Evolutionary conservation across 1,284 basidiomycete genomes (phyloP).

Genomic region (Pascua guehoae): DNA sequence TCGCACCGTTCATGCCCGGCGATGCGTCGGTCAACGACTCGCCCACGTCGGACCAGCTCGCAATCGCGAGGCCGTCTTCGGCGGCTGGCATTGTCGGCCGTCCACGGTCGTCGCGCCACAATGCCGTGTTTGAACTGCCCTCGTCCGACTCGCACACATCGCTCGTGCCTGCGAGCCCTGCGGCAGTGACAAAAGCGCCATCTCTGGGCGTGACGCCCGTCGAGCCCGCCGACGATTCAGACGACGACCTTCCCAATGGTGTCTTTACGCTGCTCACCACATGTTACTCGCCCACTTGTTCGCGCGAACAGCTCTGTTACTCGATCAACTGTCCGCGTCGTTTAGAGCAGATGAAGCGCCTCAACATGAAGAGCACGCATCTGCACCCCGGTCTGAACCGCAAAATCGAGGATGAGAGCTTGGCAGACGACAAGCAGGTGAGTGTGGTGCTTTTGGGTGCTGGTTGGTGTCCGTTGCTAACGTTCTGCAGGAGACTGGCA

Average conservation of each 20-base stretch:
- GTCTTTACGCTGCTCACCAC: constrained; percentile 96
- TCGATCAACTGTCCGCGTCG: constrained; percentile 93
- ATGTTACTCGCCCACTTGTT: constrained; percentile 98
- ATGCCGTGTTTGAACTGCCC: not conserved
- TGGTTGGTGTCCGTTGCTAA: not conserved
- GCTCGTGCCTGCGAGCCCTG: not conserved
- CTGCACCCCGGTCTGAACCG: constrained; percentile 71
- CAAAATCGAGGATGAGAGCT: constrained; percentile 70
- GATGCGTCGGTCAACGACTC: constrained; percentile 24
- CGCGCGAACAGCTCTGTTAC: constrained; percentile 88
- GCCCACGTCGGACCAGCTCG: constrained; percentile 22
- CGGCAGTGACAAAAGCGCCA: not conserved
- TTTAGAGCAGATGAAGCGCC: constrained; percentile 85
- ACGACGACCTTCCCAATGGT: constrained; percentile 75
- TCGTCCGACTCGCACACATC: constrained; percentile 27
- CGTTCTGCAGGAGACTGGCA: constrained; percentile 68
- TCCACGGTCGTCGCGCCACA: not conserved
- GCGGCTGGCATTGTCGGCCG: too few species aligned
- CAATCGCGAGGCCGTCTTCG: not conserved
- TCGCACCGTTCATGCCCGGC: constrained; percentile 39
- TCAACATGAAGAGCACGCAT: constrained; percentile 74
- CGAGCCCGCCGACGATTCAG: constrained; percentile 37
- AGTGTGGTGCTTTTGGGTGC: constrained; percentile 25
- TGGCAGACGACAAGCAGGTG: constrained; percentile 70
- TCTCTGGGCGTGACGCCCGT: not conserved